Evolutionary conservation across 139 green algal species (phyloP).

Genomic region (Chlorella sp.): DNA sequence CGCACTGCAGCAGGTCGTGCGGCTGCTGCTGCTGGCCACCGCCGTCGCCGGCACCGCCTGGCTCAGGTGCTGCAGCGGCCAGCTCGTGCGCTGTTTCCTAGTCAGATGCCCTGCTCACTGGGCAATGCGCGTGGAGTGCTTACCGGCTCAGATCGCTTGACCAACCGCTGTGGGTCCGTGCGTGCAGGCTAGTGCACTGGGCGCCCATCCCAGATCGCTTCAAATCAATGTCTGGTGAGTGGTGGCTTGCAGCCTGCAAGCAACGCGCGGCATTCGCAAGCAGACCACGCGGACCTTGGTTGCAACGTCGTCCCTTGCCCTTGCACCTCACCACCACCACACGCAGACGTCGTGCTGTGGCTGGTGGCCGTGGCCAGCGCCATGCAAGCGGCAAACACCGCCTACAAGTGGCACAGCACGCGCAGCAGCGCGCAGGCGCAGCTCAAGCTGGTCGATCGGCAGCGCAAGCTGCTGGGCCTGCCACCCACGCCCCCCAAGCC

Average conservation of each 20-base stretch:
- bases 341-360: constrained; percentile 7
- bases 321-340: neutral
- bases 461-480: constrained; percentile 36
- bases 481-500: constrained; percentile 6
- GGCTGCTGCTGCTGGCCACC: neutral
- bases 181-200: no score
- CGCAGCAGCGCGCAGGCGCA: constrained; percentile 5
- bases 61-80: neutral
- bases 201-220: no score
- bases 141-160: neutral
- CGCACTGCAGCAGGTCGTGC: neutral
- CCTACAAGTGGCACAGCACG: neutral
- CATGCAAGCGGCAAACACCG: neutral
- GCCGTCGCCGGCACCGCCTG: no score
- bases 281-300: neutral
- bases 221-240: no score
- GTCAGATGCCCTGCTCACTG: neutral
- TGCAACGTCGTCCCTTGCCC: neutral
- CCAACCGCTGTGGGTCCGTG: no score
- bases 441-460: constrained; percentile 10
- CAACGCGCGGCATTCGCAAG: neutral
- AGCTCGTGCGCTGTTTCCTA: neutral
- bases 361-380: neutral
- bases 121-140: neutral
- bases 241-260: no score